These are phyloP conservation scores for Saccharum officinarum DNA, from an alignment of 176 grass and related monocot species.

Conservation along the genomic window DNA sequence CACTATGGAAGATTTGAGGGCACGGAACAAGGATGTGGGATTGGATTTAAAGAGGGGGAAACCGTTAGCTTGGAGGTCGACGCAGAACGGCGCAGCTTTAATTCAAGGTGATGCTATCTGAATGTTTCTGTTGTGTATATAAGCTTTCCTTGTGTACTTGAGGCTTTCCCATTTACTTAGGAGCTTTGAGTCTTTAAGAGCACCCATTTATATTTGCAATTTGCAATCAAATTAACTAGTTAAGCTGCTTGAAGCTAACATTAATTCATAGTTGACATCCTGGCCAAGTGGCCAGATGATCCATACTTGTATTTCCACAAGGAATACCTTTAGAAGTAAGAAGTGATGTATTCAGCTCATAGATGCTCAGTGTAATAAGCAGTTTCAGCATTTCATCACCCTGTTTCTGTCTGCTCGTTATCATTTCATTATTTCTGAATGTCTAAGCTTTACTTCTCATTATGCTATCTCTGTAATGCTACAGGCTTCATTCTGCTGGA, in stretches of 20 bases:
- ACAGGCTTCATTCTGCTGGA: slow-evolving; percentile 90
- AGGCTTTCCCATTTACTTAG: not conserved
- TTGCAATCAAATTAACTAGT: not conserved
- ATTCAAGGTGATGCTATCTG: slow-evolving; percentile 63
- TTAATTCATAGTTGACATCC: not conserved
- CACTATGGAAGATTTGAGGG: slow-evolving; percentile 85
- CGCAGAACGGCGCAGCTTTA: slow-evolving; percentile 50
- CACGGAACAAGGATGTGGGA: slow-evolving; percentile 23
- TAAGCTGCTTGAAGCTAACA: not conserved
- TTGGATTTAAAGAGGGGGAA: slow-evolving; percentile 42
- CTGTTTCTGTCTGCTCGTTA: not conserved
- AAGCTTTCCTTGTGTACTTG: not conserved
- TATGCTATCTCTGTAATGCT: not conserved
- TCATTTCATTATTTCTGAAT: not conserved
- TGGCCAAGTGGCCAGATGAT: not conserved
- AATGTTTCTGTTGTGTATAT: not conserved
- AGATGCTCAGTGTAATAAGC: not conserved
- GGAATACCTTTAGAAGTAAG: not conserved
- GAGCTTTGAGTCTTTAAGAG: not conserved
- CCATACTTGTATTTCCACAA: not conserved
- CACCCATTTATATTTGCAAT: not conserved
- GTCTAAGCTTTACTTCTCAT: not conserved
- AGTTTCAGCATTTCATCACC: not conserved
- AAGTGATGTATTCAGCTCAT: not conserved
- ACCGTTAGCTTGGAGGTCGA: slow-evolving; percentile 60